Percentiles rank a stretch among this genome's conserved stretches.
Evolutionary conservation across 768 basidiomycete species (phyloP).

Genomic region (Omphalotus guepiniiformis): DNA sequence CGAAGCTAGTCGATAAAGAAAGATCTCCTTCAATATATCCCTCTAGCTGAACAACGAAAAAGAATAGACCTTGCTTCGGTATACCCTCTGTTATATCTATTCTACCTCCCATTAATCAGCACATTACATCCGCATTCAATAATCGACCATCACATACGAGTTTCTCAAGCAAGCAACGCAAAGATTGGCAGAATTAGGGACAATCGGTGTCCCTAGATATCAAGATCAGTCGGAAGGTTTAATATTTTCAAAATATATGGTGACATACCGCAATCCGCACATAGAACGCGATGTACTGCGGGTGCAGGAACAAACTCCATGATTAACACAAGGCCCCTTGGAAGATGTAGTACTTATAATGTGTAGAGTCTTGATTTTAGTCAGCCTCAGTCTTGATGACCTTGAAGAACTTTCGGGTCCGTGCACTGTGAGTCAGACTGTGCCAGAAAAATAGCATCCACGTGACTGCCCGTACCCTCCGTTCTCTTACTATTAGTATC

Average conservation of each 20-base stretch:
- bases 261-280: slow-evolving; percentile 81
- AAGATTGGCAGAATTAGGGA: slow-evolving; percentile 89
- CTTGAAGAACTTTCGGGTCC: no score
- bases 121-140: neutral
- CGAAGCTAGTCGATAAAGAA: slow-evolving; percentile 48
- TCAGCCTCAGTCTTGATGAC: no score
- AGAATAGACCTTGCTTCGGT: slow-evolving; percentile 91
- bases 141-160: slow-evolving; percentile 46
- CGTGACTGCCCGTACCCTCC: no score
- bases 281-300: slow-evolving; percentile 77
- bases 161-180: slow-evolving; percentile 88
- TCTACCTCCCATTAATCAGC: slow-evolving; percentile 33
- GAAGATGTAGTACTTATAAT: no score
- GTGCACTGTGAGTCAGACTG: no score
- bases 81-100: slow-evolving; percentile 99
- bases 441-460: no score
- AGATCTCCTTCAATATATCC: neutral
- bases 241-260: no score
- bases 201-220: slow-evolving; percentile 72
- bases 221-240: no score
- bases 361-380: no score
- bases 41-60: no score
- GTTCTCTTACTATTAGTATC: no score
- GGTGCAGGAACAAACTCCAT: slow-evolving; percentile 83
- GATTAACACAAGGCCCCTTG: neutral